Evolutionary conservation across 1,284 basidiomycete genomes (phyloP).

Genomic region (Cutaneotrichosporon sp.): DNA sequence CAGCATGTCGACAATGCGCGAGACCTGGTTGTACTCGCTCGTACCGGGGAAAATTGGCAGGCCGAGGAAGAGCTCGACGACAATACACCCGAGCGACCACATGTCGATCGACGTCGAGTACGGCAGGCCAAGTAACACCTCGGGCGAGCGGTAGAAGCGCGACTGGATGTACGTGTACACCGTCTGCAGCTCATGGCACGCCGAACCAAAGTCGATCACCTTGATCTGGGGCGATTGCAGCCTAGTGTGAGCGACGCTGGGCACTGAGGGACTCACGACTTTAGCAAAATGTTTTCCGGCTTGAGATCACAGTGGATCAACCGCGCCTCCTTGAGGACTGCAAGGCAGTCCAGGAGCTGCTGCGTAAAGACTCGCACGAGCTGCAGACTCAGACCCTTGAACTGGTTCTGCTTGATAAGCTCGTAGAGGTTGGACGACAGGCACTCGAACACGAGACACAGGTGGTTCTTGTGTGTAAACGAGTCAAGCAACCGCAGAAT

Average conservation of each 20-base stretch:
- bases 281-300: conserved; percentile 90
- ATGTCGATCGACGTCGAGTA: conserved; percentile 93
- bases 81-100: conserved; percentile 99
- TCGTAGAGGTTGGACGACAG: conserved; percentile 98
- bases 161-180: conserved; percentile 99
- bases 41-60: conserved; percentile 96
- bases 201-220: conserved; percentile 98
- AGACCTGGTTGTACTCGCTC: conserved; percentile 97
- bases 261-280: conserved; percentile 61
- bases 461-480: conserved; percentile 93
- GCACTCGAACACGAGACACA: conserved; percentile 96
- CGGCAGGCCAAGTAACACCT: conserved; percentile 89
- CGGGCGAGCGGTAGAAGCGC: conserved; percentile 95
- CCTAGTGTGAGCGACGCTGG: conserved; percentile 48
- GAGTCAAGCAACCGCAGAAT: conserved; percentile 91
- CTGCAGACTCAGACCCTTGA: conserved; percentile 92
- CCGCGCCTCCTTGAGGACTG: conserved; percentile 87
- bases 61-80: conserved; percentile 94
- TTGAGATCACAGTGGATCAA: conserved; percentile 98
- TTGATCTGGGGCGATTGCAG: conserved; percentile 98
- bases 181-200: conserved; percentile 96
- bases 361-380: conserved; percentile 97
- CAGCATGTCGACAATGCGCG: conserved; percentile 94
- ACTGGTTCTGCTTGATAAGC: conserved; percentile 99
- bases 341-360: conserved; percentile 86